Percentiles rank a stretch among this genome's conserved stretches.
phyloP scores from a whole-genome alignment of 2,329 filamentous ascomycete species.

The Nectriaceae sp. region DNA sequence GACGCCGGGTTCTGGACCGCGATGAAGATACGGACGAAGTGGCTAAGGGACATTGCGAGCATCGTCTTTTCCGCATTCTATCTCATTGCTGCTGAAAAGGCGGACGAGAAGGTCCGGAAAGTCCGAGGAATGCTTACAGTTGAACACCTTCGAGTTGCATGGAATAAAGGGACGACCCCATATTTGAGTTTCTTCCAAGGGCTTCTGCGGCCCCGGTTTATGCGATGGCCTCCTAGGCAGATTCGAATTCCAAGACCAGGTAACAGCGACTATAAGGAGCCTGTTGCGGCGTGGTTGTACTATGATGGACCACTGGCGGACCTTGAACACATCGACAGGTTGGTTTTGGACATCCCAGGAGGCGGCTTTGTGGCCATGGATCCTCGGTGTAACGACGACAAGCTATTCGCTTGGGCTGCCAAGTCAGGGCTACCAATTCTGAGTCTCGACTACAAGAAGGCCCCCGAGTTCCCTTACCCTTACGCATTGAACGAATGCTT shows the following conservation, averaged over 20 bases:
- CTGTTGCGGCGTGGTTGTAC: slow-evolving; percentile 87
- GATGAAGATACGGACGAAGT: slow-evolving; percentile 82
- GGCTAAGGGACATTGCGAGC: slow-evolving; percentile 79
- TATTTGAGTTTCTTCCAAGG: slow-evolving; percentile 75
- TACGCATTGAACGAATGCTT: slow-evolving; percentile 52
- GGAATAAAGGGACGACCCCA: slow-evolving; percentile 92
- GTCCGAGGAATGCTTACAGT: slow-evolving; percentile 84
- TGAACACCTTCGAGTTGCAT: slow-evolving; percentile 87
- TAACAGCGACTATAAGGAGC: slow-evolving; percentile 80
- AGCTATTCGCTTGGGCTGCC: slow-evolving; percentile 87
- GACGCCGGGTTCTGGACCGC: slow-evolving; percentile 99
- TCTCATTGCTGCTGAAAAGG: slow-evolving; percentile 86
- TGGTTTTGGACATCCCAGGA: slow-evolving; percentile 88
- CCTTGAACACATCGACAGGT: slow-evolving; percentile 71
- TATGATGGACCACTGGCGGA: slow-evolving; percentile 85
- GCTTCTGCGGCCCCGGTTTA: slow-evolving; percentile 76
- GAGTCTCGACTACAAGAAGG: slow-evolving; percentile 78
- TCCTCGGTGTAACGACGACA: slow-evolving; percentile 92
- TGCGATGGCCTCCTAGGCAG: slow-evolving; percentile 76
- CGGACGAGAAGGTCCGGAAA: slow-evolving; percentile 94
- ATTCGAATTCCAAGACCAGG: slow-evolving; percentile 81
- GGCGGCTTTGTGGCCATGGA: slow-evolving; percentile 97
- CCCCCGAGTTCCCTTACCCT: slow-evolving; percentile 53
- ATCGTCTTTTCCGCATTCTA: slow-evolving; percentile 89
- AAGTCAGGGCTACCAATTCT: slow-evolving; percentile 86